Conservation (phyloP, 2,329 filamentous ascomycete species). For the Dryadomyces quercivorus region DNA sequence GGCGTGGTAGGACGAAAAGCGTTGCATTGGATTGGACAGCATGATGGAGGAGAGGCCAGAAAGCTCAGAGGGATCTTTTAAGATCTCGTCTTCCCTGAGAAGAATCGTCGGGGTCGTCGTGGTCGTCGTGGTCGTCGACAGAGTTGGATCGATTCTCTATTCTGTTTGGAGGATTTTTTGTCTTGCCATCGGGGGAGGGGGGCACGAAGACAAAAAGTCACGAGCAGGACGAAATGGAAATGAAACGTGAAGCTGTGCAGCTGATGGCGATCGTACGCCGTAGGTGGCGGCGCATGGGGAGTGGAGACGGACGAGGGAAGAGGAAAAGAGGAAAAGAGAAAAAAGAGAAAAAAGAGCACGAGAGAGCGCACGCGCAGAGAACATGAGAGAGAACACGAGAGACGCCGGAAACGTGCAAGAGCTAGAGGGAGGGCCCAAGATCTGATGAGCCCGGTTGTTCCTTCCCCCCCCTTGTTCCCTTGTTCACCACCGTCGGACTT, state of each 20-base stretch:
- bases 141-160: too few relatives aligned
- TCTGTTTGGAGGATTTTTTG: too few relatives aligned
- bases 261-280: too few relatives aligned
- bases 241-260: background rate
- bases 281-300: background rate
- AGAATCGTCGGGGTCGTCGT: too few relatives aligned
- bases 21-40: constrained; percentile 2
- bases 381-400: background rate
- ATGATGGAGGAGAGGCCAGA: background rate
- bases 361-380: background rate
- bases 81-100: too few relatives aligned
- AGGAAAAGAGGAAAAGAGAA: background rate
- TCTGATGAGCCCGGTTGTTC: background rate
- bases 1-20: constrained; percentile 8
- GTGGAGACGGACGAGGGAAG: background rate
- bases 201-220: background rate
- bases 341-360: background rate
- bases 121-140: too few relatives aligned
- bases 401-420: background rate
- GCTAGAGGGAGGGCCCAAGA: background rate
- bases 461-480: background rate
- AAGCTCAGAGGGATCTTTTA: too few relatives aligned
- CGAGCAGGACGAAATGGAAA: background rate
- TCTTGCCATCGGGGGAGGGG: too few relatives aligned
- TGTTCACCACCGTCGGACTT: background rate